Evolutionary conservation across 2,329 filamentous ascomycete genomes (phyloP).

Genomic region (Ramichloridium luteum): DNA sequence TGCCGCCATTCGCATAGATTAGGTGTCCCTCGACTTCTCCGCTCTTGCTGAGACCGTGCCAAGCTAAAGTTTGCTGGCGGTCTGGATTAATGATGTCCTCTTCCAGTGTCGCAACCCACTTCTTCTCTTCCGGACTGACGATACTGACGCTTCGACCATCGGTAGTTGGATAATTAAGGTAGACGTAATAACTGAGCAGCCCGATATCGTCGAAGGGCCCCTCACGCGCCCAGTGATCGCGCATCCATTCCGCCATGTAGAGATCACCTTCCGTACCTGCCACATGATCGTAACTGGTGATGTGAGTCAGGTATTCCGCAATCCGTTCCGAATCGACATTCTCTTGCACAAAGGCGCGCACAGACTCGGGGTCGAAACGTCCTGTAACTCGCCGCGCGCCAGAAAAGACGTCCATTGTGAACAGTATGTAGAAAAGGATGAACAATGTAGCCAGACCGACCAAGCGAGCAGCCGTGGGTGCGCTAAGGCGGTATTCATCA

Average conservation of each 20-base stretch:
- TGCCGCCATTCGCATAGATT: constrained; percentile 87
- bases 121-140: constrained; percentile 50
- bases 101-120: constrained; percentile 73
- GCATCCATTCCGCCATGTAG: constrained; percentile 71
- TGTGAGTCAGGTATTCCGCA: constrained; percentile 60
- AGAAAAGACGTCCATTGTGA: constrained; percentile 73
- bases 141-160: constrained; percentile 73
- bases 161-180: constrained; percentile 76
- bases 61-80: constrained; percentile 57
- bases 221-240: constrained; percentile 61
- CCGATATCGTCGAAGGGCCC: constrained; percentile 55
- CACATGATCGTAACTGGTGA: constrained; percentile 76
- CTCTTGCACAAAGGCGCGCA: constrained; percentile 62
- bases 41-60: constrained; percentile 79
- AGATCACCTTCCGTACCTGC: constrained; percentile 92
- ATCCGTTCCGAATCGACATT: constrained; percentile 53
- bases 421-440: constrained; percentile 68
- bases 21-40: constrained; percentile 78
- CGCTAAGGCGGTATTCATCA: constrained; percentile 40
- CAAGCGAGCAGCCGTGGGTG: constrained; percentile 58
- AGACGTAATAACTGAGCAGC: constrained; percentile 61
- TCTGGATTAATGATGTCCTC: constrained; percentile 61
- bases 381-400: constrained; percentile 51
- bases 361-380: constrained; percentile 71
- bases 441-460: constrained; percentile 65